These are phyloP conservation scores for Coccomyxa sp. DNA, from an alignment of 139 green algal species.

Conservation along the genomic window DNA sequence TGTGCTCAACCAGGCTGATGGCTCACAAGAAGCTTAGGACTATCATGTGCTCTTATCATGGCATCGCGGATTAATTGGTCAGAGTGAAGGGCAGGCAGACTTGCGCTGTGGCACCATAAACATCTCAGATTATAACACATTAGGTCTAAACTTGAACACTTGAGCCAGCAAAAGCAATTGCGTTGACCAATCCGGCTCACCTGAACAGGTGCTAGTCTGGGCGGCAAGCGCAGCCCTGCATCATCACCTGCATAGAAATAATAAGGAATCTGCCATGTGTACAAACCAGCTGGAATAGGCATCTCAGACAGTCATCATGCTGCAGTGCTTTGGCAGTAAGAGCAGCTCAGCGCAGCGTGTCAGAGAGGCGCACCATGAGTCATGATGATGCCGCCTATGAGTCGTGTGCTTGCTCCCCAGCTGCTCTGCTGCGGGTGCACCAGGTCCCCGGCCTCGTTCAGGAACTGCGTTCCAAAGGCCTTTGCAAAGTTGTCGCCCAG, in stretches of 20 bases:
- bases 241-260: constrained; percentile 61
- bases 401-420: constrained; percentile 91
- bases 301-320: too few species aligned
- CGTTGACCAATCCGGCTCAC: constrained; percentile 41
- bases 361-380: constrained; percentile 64
- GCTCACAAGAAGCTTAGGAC: too few species aligned
- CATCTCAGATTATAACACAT: too few species aligned
- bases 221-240: constrained; percentile 85
- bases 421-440: constrained; percentile 87
- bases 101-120: too few species aligned
- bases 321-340: too few species aligned
- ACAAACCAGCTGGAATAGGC: too few species aligned
- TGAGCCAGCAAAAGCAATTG: too few species aligned
- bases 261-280: too few species aligned
- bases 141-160: too few species aligned
- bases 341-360: not conserved
- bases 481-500: constrained; percentile 96
- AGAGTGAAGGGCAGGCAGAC: too few species aligned
- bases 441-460: constrained; percentile 54
- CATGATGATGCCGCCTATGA: constrained; percentile 96
- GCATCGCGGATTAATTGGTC: too few species aligned
- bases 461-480: constrained; percentile 70
- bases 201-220: constrained; percentile 87
- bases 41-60: too few species aligned
- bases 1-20: not conserved